Evolutionary conservation across 139 green algal genomes (phyloP).

Genomic region (Parachlorella kessleri): DNA sequence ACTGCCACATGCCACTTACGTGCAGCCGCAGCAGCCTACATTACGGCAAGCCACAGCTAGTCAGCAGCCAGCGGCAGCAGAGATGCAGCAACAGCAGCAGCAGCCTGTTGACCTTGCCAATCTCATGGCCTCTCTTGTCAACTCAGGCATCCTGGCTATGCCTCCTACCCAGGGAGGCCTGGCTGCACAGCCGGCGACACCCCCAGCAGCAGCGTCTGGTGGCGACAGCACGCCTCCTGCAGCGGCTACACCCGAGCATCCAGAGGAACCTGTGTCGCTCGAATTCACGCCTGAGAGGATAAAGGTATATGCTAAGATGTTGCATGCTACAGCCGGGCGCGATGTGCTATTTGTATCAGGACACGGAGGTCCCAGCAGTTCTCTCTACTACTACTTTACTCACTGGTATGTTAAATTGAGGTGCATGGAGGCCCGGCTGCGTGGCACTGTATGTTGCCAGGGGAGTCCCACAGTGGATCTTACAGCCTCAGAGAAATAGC

Average conservation of each 20-base stretch:
- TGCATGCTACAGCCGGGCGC: too few species aligned
- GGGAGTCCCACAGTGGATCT: too few species aligned
- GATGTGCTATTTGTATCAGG: too few species aligned
- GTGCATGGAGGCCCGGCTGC: too few species aligned
- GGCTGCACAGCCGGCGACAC: too few species aligned
- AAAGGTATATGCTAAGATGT: constrained; percentile 23
- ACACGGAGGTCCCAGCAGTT: too few species aligned
- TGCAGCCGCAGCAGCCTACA: neutral
- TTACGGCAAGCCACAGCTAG: constrained; percentile 12
- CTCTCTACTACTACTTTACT: too few species aligned
- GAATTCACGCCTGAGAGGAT: constrained; percentile 14
- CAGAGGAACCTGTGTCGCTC: constrained; percentile 8
- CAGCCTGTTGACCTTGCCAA: constrained; percentile 16
- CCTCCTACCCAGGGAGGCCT: neutral
- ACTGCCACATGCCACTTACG: too few species aligned
- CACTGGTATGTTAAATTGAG: too few species aligned
- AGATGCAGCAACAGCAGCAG: neutral
- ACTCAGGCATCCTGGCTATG: constrained; percentile 6
- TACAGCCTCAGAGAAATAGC: too few species aligned
- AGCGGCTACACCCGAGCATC: constrained; percentile 1
- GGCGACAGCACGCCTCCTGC: too few species aligned
- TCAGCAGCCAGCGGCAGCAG: neutral
- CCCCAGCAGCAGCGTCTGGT: neutral
- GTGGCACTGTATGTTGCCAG: too few species aligned
- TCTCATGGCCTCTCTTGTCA: constrained; percentile 13